phyloP scores from a whole-genome alignment of 768 basidiomycete genomes.

The Boletus reticuloceps region DNA sequence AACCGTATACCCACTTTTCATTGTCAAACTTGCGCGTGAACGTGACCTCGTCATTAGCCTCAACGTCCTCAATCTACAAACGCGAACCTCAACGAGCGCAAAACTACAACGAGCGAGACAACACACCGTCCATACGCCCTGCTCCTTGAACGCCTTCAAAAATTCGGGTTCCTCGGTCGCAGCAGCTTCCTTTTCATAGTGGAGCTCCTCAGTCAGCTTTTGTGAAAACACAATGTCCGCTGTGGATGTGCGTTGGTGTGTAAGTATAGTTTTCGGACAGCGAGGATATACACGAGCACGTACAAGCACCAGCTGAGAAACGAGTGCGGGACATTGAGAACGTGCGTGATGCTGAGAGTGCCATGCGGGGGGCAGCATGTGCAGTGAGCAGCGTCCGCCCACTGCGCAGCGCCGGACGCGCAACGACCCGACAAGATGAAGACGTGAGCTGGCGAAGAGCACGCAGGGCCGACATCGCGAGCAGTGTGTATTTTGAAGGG shows the following conservation, averaged over 20 bases:
- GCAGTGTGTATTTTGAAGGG: slow-evolving; percentile 1
- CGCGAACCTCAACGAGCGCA: not conserved
- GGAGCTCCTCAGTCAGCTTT: slow-evolving; percentile 78
- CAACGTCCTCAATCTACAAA: slow-evolving; percentile 61
- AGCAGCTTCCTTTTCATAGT: slow-evolving; percentile 73
- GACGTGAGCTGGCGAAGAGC: slow-evolving; percentile 55
- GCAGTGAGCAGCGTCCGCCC: slow-evolving; percentile 18
- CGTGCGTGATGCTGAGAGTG: slow-evolving; percentile 31
- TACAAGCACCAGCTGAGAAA: slow-evolving; percentile 45
- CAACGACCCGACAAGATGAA: slow-evolving; percentile 38
- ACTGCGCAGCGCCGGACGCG: slow-evolving; percentile 25
- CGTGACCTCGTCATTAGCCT: slow-evolving; percentile 78
- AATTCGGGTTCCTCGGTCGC: slow-evolving; percentile 62
- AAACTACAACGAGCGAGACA: too few relatives aligned
- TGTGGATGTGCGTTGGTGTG: slow-evolving; percentile 23
- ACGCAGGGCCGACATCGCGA: slow-evolving; percentile 62
- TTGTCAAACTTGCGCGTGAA: slow-evolving; percentile 86
- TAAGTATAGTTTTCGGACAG: too few relatives aligned
- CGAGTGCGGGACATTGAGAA: slow-evolving; percentile 40
- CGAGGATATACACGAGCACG: slow-evolving; percentile 12
- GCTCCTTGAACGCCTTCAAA: slow-evolving; percentile 66
- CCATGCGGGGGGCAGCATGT: slow-evolving; percentile 11
- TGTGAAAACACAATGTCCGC: slow-evolving; percentile 74
- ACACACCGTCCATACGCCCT: slow-evolving; percentile 75
- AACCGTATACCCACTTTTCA: slow-evolving; percentile 63